Base-by-base conservation (phyloP, 2,329 filamentous ascomycete species). In the Calonectria ilicicola region DNA sequence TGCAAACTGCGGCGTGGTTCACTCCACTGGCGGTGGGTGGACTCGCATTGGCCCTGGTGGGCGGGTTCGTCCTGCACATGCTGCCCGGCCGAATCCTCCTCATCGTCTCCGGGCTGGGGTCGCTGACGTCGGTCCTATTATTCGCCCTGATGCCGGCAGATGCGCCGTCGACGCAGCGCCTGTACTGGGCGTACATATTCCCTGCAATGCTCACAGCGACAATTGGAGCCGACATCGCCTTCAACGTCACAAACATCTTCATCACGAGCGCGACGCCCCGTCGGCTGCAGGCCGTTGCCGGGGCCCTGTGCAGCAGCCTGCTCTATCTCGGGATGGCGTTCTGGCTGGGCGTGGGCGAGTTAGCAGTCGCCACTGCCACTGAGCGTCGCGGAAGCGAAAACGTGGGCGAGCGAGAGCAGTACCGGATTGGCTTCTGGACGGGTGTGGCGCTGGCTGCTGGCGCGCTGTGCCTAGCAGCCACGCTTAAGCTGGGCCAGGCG, bases 241-340 rank as follows among this genome's bases (percentile, higher is more conserved):
- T 92, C 84, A 94, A 93, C 79, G 89, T 95, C 2, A 90, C 91
- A n/a, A 95, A 93, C 79, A 89, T 96, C 74, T 96, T 94, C 83
- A 93, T 95, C 80, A 95, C 93, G 0, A 95, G 93, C 0, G 89
- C 89, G 19, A 86, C 95, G 77, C 92, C 93, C 0, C 87, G 87
- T 14, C 87, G 89, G 12, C 87, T 91, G 68, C 94, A 96, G 80
- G 93, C 93, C 0, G 86, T 94, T 0, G 94, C 93, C 0, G 93
- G 93, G 1, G 93, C 91, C 0, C 82, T 95, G 56, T 91, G 94
- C 78, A 95, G 94, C 83, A 91, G 90, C 60, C 83, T 95, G 2
- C 81, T 95, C 35, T 93, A 94, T 78, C 86, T 96, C 10, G 92
- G 93, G 12, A 93, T 95, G 78, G 92, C 93, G 1, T 87, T 95